Conservation (phyloP, 768 basidiomycete species). For the Sutorius australiensis region DNA sequence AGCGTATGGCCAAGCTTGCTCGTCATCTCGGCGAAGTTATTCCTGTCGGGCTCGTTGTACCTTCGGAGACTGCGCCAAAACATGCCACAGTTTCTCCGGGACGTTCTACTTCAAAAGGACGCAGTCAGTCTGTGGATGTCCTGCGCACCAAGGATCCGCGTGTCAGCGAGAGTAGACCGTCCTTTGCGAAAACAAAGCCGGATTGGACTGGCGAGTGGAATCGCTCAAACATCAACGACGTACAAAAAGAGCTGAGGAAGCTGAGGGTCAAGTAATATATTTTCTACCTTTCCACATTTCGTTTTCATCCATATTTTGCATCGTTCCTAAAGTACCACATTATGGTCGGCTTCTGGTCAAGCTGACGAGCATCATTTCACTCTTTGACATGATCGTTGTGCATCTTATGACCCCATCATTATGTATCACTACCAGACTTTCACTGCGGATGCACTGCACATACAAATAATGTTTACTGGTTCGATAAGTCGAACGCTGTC, state of each 20-base stretch:
- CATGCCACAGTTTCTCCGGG: neutral
- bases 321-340: neutral
- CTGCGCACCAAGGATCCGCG: neutral
- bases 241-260: conserved; percentile 36
- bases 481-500: neutral
- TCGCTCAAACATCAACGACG: conserved; percentile 35
- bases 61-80: conserved; percentile 12
- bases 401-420: conserved; percentile 1
- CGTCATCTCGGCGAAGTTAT: conserved; percentile 59
- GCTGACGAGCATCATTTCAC: neutral
- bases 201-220: conserved; percentile 43
- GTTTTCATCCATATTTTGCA: neutral
- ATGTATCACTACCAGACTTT: conserved; percentile 10
- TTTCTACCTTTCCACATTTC: neutral
- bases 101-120: conserved; percentile 1
- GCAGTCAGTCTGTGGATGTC: conserved; percentile 16
- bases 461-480: neutral
- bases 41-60: conserved; percentile 51
- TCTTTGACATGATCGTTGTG: neutral
- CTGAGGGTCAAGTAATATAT: conserved; percentile 18
- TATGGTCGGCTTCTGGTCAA: conserved; percentile 17
- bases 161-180: neutral
- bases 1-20: conserved; percentile 54
- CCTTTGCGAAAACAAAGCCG: neutral
- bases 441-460: neutral